Conservation (phyloP, 108 stramenopile genomes). For the Cyclotella kingstonii region DNA sequence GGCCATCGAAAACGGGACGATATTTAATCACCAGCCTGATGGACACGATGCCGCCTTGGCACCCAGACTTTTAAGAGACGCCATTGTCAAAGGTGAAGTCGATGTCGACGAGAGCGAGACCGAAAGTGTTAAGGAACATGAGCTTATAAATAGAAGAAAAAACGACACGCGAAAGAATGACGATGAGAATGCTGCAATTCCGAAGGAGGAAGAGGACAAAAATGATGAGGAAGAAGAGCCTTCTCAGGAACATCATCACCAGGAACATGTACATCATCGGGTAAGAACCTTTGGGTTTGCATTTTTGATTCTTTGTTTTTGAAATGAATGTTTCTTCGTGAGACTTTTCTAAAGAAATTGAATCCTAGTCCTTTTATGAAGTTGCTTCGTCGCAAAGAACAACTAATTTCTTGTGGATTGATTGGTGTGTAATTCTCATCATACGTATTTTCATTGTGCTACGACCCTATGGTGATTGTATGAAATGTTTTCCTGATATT, state of each 20-base stretch:
- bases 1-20: no score
- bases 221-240: conserved; percentile 37
- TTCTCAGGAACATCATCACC: not conserved
- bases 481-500: no score
- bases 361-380: no score
- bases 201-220: conserved; percentile 44
- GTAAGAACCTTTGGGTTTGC: conserved; percentile 35
- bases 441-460: no score
- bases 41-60: conserved; percentile 57
- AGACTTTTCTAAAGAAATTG: not conserved
- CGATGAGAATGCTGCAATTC: not conserved
- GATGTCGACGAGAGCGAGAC: conserved; percentile 64
- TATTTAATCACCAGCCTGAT: conserved; percentile 47
- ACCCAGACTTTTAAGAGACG: conserved; percentile 67
- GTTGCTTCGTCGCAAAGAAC: no score
- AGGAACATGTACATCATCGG: conserved; percentile 52
- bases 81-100: conserved; percentile 67
- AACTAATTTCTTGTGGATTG: no score
- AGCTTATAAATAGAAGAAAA: conserved; percentile 7
- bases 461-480: no score
- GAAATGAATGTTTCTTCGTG: not conserved
- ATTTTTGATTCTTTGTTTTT: not conserved
- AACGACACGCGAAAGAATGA: not conserved
- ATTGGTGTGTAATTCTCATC: no score
- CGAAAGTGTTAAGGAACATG: conserved; percentile 45